These are phyloP conservation scores for Dentipellis sp. DNA, from an alignment of 768 basidiomycete genomes.

Conservation along the genomic window DNA sequence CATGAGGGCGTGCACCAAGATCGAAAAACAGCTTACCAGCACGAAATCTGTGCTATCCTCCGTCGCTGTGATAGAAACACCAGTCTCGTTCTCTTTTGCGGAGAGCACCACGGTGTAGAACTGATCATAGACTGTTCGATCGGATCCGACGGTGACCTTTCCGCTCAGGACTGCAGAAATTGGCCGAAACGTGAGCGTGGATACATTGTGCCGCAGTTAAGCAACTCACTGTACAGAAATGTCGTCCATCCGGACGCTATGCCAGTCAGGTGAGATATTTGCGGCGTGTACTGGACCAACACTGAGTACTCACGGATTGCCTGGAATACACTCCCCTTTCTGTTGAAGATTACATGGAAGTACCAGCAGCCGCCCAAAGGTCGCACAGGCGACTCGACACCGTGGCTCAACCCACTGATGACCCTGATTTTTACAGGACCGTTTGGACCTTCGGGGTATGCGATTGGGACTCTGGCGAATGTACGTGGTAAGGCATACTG, in stretches of 20 bases:
- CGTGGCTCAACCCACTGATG: constrained; percentile 85
- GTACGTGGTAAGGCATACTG: not conserved
- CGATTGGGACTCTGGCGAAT: constrained; percentile 51
- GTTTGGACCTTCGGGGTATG: constrained; percentile 60
- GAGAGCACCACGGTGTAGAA: constrained; percentile 84
- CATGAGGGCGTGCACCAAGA: too few species aligned
- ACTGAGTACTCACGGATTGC: constrained; percentile 47
- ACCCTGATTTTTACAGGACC: constrained; percentile 64
- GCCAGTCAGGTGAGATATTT: not conserved
- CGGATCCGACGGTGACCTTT: constrained; percentile 47
- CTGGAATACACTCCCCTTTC: constrained; percentile 66
- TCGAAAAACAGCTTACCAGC: constrained; percentile 35
- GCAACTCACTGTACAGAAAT: constrained; percentile 62
- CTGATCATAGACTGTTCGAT: constrained; percentile 34
- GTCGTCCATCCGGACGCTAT: constrained; percentile 82
- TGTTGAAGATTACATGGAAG: constrained; percentile 67
- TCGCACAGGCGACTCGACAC: constrained; percentile 78
- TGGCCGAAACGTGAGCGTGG: not conserved
- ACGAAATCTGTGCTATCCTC: constrained; percentile 66
- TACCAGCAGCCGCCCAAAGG: constrained; percentile 94
- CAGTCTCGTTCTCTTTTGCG: constrained; percentile 44
- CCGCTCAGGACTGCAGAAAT: constrained; percentile 57
- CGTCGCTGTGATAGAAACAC: constrained; percentile 53
- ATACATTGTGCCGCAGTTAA: not conserved
- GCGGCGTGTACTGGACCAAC: not conserved